phyloP scores from a whole-genome alignment of 345 rosid species.

The Limnanthes douglasii region DNA sequence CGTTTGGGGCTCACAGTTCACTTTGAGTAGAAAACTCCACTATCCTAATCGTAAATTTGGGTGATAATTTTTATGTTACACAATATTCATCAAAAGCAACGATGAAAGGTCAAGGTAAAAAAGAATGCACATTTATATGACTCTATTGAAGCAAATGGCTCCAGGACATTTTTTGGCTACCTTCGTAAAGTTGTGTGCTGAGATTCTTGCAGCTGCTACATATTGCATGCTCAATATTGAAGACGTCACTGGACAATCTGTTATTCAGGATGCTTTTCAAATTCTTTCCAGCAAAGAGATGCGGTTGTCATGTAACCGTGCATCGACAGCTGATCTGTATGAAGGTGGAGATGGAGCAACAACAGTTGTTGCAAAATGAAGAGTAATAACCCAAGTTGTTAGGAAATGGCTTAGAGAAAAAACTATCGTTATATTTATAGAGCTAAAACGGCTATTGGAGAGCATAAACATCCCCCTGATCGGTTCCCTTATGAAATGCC shows the following conservation, averaged over 20 bases:
- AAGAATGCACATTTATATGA: constrained; percentile 47
- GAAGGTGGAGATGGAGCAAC: constrained; percentile 33
- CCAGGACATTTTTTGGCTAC: constrained; percentile 67
- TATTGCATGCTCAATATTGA: constrained; percentile 42
- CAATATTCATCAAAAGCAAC: constrained; percentile 58
- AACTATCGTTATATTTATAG: constrained; percentile 64
- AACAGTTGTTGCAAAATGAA: constrained; percentile 32
- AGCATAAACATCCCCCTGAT: constrained; percentile 54
- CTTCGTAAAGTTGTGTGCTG: constrained; percentile 59
- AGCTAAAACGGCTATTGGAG: constrained; percentile 57
- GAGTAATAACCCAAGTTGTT: constrained; percentile 54
- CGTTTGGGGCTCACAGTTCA: too few relatives aligned
- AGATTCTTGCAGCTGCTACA: constrained; percentile 61
- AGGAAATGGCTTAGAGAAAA: constrained; percentile 55
- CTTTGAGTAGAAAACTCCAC: too few relatives aligned
- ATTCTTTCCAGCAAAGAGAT: constrained; percentile 62
- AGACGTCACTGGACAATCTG: constrained; percentile 37
- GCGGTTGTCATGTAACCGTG: constrained; percentile 28
- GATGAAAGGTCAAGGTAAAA: constrained; percentile 40
- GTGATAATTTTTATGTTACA: too few relatives aligned
- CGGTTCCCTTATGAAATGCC: constrained; percentile 66
- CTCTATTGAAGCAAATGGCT: constrained; percentile 65
- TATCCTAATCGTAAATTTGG: too few relatives aligned
- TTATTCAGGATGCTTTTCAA: constrained; percentile 64
- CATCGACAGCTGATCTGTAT: constrained; percentile 30